Percentiles rank a stretch among this genome's conserved stretches.
Evolutionary conservation across 768 basidiomycete species (phyloP).

Genomic region (Peribolospora baueri): DNA sequence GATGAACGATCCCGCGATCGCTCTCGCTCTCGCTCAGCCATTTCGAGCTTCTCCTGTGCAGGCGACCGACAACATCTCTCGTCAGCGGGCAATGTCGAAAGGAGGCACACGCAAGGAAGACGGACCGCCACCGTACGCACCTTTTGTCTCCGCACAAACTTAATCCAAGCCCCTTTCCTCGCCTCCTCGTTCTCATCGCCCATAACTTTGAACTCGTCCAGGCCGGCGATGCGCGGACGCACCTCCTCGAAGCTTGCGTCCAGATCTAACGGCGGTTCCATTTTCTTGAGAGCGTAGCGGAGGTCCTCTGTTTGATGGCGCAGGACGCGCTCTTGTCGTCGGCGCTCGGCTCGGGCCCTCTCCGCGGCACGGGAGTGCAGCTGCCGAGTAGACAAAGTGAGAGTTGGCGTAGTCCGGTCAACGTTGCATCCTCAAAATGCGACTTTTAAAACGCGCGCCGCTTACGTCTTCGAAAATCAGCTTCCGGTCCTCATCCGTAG

Average conservation of each 20-base stretch:
- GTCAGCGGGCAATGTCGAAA: slow-evolving; percentile 26
- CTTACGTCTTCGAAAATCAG: slow-evolving; percentile 41
- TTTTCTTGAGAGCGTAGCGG: slow-evolving; percentile 78
- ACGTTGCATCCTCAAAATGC: slow-evolving; percentile 7
- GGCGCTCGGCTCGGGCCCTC: slow-evolving; percentile 64
- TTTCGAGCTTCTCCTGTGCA: slow-evolving; percentile 11
- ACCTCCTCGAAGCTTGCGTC: slow-evolving; percentile 57
- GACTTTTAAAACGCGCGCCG: slow-evolving; percentile 5
- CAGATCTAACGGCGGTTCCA: slow-evolving; percentile 56
- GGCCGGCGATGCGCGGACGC: slow-evolving; percentile 46
- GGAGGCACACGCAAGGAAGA: not conserved
- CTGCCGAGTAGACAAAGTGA: slow-evolving; percentile 22
- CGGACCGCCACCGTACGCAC: slow-evolving; percentile 21
- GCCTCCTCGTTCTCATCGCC: slow-evolving; percentile 53
- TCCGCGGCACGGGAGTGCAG: slow-evolving; percentile 44
- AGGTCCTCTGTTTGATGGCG: slow-evolving; percentile 84
- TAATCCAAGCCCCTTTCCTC: slow-evolving; percentile 53
- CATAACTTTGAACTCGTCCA: slow-evolving; percentile 65
- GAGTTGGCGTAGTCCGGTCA: slow-evolving; percentile 5
- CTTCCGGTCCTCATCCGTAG: slow-evolving; percentile 32
- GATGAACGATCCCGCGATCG: not conserved
- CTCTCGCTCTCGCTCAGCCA: slow-evolving; percentile 1
- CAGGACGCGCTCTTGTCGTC: slow-evolving; percentile 48
- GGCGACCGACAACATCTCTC: slow-evolving; percentile 35
- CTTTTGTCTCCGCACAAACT: slow-evolving; percentile 77